Percentiles rank a stretch among this genome's conserved stretches.
Evolutionary conservation across 495 filamentous ascomycete genomes (phyloP).

Genomic region (Symbiotaphrina buchneri): DNA sequence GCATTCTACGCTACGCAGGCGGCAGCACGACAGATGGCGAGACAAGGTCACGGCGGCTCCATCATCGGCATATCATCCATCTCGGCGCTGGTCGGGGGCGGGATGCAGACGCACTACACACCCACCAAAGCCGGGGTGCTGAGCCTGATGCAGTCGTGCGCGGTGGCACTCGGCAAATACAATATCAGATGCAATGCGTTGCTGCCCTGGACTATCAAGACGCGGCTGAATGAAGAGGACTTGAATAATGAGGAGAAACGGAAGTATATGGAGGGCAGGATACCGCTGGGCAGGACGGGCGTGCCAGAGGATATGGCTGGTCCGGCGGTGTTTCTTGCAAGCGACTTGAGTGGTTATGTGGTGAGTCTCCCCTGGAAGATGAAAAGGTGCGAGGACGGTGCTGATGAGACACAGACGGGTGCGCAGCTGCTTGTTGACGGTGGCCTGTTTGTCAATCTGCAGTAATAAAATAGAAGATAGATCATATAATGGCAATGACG

Average conservation of each 20-base stretch:
- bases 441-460: slow-evolving; percentile 47
- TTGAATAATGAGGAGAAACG: slow-evolving; percentile 46
- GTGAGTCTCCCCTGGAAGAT: slow-evolving; percentile 8
- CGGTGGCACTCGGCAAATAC: slow-evolving; percentile 55
- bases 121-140: slow-evolving; percentile 77
- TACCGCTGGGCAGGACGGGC: slow-evolving; percentile 58
- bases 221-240: slow-evolving; percentile 73
- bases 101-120: slow-evolving; percentile 65
- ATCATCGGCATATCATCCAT: slow-evolving; percentile 79
- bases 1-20: slow-evolving; percentile 74
- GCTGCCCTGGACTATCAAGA: slow-evolving; percentile 66
- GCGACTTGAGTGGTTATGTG: slow-evolving; percentile 60
- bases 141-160: slow-evolving; percentile 66
- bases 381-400: slow-evolving; percentile 1
- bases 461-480: too few species aligned
- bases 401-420: slow-evolving; percentile 29
- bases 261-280: slow-evolving; percentile 63
- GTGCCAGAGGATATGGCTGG: slow-evolving; percentile 48
- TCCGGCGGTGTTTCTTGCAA: slow-evolving; percentile 71
- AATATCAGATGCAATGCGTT: slow-evolving; percentile 69
- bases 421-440: slow-evolving; percentile 76
- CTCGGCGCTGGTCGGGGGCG: slow-evolving; percentile 65
- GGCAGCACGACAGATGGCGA: slow-evolving; percentile 58
- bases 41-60: slow-evolving; percentile 40
- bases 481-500: too few species aligned